Evolutionary conservation across 129 eudicot genomes (phyloP), one percentile per base, ranked within the genome.

Genomic region (Saussurea involucrata): DNA sequence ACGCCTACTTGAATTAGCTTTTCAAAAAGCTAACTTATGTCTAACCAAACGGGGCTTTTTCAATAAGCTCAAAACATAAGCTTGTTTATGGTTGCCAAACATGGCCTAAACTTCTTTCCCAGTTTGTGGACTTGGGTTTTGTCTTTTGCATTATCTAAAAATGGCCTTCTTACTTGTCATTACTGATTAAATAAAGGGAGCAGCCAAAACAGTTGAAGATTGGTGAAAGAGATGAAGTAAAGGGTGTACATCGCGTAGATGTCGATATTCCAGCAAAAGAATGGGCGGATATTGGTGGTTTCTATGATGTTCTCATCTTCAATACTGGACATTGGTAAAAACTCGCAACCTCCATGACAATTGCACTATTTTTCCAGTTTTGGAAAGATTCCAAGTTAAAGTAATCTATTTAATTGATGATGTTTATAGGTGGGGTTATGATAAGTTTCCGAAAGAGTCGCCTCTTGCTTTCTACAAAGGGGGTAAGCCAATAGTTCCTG

Each of bases 271-370:
- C 98, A 25, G 96, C 97, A 53, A 83, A 80, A 81, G 98, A 87
- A 22, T 91, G 98, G 97, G 88, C 79, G n/a, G 81, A 85, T 66
- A 86, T 89, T 60, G 83, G 74, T 63, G 87, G 85, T 75, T 94
- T 94, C 71, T 94, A 91, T 28, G 96, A 95, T 77, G 87, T 95
- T 79, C 88, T 95, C 66, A 60, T 95, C 57, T 95, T 91, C 74
- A 94, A 95, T 70, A 95, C 98, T 18, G 97, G 98, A 15, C 98
- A 91, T 81, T 95, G 98, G 98, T 89, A 82, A 86, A 86, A 53
- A 53, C 61, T n/a, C 9, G 61, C 46, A 37, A 9, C 46, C 46
- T 37, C 13, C 1, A 40, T 10, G 49, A 40, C 10, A 10, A 10
- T 40, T 40, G 49, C 61, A n/a, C 22, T 53, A 53, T n/a, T 65